A percentile compares a stretch with the other conserved stretches of the same genome.
phyloP scores from a whole-genome alignment of 2,329 filamentous ascomycete species.

The Diaporthe caulivora region DNA sequence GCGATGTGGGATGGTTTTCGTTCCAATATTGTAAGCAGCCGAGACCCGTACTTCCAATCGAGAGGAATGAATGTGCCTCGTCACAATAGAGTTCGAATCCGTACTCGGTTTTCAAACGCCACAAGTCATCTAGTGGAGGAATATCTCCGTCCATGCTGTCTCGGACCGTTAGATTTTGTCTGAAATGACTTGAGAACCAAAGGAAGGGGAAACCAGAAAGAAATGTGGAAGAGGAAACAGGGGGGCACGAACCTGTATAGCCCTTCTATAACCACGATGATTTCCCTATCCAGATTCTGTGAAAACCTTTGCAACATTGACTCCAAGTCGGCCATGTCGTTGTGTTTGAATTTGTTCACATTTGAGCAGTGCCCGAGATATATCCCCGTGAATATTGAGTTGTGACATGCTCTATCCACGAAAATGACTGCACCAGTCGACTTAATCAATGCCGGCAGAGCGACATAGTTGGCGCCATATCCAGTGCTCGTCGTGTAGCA shows the following conservation, averaged over 20 bases:
- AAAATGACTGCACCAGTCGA: not conserved
- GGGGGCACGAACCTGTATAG: not conserved
- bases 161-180: not conserved
- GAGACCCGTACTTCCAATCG: slow-evolving; percentile 38
- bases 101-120: slow-evolving; percentile 35
- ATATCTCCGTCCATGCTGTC: not conserved
- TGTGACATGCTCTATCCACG: not conserved
- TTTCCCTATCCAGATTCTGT: not conserved
- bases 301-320: not conserved
- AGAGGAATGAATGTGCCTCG: slow-evolving; percentile 40
- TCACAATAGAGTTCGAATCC: slow-evolving; percentile 40
- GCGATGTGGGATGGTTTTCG: slow-evolving; percentile 31
- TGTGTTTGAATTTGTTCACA: not conserved
- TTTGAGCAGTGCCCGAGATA: not conserved
- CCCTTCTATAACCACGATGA: not conserved
- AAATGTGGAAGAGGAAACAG: no score
- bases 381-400: not conserved
- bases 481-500: not conserved
- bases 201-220: not conserved
- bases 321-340: not conserved
- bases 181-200: no score
- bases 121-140: not conserved
- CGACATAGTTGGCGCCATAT: not conserved
- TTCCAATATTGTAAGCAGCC: slow-evolving; percentile 41
- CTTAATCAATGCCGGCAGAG: not conserved